phyloP scores from a whole-genome alignment of 768 basidiomycete species.

The Termitomyces sp. region DNA sequence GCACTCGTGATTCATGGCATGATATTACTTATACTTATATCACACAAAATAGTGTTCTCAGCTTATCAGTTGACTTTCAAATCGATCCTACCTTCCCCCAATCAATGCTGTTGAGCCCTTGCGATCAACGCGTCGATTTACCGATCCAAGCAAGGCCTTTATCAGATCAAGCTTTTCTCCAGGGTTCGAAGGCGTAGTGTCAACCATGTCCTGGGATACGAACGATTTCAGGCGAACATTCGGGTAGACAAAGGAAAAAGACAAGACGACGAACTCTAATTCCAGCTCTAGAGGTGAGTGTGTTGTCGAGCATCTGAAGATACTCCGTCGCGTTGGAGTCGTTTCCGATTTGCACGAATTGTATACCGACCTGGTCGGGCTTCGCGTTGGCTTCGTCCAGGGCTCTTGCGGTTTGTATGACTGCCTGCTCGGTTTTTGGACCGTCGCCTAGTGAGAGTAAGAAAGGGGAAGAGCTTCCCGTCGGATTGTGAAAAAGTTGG shows the following conservation, averaged over 20 bases:
- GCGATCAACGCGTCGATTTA: slow-evolving; percentile 37
- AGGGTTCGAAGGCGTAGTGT: slow-evolving; percentile 46
- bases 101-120: slow-evolving; percentile 6
- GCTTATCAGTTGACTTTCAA: not conserved
- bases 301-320: not conserved
- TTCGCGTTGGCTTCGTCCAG: slow-evolving; percentile 43
- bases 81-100: not conserved
- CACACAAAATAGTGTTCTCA: too few relatives aligned
- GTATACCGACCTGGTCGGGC: slow-evolving; percentile 31
- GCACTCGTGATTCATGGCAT: too few relatives aligned
- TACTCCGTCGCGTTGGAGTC: slow-evolving; percentile 25
- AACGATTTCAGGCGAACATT: too few relatives aligned
- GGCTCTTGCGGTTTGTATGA: slow-evolving; percentile 33
- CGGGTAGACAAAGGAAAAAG: not conserved
- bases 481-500: too few relatives aligned
- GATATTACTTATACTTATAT: too few relatives aligned
- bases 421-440: slow-evolving; percentile 37
- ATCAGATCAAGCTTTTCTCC: slow-evolving; percentile 42
- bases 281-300: slow-evolving; percentile 8
- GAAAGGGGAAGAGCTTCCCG: not conserved
- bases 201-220: slow-evolving; percentile 53
- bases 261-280: slow-evolving; percentile 31
- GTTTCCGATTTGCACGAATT: slow-evolving; percentile 10
- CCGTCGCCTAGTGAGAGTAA: slow-evolving; percentile 17
- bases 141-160: slow-evolving; percentile 60